Conservation (phyloP, 2,329 filamentous ascomycete genomes). For the Chaetomiaceae sp. region DNA sequence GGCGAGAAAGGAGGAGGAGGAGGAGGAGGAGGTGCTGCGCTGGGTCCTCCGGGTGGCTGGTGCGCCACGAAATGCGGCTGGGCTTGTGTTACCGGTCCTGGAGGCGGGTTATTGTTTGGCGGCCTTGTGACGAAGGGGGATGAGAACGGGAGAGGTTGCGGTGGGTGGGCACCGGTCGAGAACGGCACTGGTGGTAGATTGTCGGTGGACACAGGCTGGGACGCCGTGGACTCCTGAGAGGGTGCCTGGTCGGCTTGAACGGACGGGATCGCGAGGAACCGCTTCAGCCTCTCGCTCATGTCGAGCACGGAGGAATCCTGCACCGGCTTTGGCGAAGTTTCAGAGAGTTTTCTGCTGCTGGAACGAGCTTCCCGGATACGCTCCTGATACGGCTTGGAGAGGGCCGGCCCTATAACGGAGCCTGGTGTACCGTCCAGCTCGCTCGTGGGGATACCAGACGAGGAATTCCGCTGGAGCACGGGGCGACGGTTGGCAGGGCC, state of each 20-base stretch:
- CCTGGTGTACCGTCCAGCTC: constrained; percentile 62
- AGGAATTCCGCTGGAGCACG: constrained; percentile 41
- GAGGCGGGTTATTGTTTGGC: background rate
- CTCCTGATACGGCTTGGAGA: constrained; percentile 62
- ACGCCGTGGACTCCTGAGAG: background rate
- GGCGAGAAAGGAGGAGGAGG: background rate
- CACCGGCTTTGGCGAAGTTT: constrained; percentile 9
- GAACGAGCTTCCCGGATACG: constrained; percentile 54
- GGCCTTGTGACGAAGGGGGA: background rate
- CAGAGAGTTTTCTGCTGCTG: constrained; percentile 28
- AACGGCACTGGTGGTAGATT: background rate
- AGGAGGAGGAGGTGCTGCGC: background rate
- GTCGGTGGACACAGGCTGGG: background rate
- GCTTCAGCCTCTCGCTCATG: constrained; percentile 51
- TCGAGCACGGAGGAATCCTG: constrained; percentile 29
- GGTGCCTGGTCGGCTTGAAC: constrained; percentile 1
- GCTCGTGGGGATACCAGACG: constrained; percentile 58
- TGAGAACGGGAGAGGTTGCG: background rate
- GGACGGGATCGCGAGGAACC: constrained; percentile 40
- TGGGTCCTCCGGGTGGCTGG: background rate
- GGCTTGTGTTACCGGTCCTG: too few relatives aligned
- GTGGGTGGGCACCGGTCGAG: background rate
- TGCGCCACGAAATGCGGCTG: too few relatives aligned
- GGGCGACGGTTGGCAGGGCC: constrained; percentile 32
- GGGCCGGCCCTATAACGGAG: constrained; percentile 58